Percentiles rank a stretch among this genome's conserved stretches.
Evolutionary conservation across 345 rosid species (phyloP).

Genomic region (Clarkia xantiana): DNA sequence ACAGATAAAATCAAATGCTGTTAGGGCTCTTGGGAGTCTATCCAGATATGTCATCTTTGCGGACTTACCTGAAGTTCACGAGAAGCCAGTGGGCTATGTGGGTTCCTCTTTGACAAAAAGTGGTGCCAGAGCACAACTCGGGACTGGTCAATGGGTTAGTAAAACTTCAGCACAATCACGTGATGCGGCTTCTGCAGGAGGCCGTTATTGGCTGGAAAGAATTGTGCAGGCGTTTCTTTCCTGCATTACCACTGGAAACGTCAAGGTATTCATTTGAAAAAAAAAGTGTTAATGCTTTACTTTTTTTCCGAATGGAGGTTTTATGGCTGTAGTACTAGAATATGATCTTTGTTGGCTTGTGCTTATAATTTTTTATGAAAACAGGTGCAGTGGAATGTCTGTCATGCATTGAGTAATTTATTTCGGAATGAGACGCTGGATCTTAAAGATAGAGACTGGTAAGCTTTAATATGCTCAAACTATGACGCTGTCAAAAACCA

Average conservation of each 20-base stretch:
- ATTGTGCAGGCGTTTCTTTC: slow-evolving; percentile 90
- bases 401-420: slow-evolving; percentile 79
- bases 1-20: slow-evolving; percentile 50
- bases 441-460: slow-evolving; percentile 82
- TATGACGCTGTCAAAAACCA: no score
- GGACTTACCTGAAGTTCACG: slow-evolving; percentile 19
- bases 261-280: slow-evolving; percentile 45
- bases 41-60: slow-evolving; percentile 37
- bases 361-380: slow-evolving; percentile 10
- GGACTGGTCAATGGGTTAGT: slow-evolving; percentile 7
- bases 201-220: slow-evolving; percentile 44
- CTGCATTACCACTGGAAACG: slow-evolving; percentile 86
- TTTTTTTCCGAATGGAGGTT: not conserved
- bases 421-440: slow-evolving; percentile 62
- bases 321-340: not conserved
- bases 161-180: slow-evolving; percentile 10
- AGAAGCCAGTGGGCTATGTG: slow-evolving; percentile 10
- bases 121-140: slow-evolving; percentile 7
- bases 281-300: not conserved
- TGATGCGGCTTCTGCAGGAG: slow-evolving; percentile 19
- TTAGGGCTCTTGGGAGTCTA: slow-evolving; percentile 81
- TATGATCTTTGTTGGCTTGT: slow-evolving; percentile 2
- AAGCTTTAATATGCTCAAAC: slow-evolving; percentile 15
- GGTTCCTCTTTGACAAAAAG: slow-evolving; percentile 12
- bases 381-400: slow-evolving; percentile 98